Conservation (phyloP, 768 basidiomycete genomes). For the Tubosaeta sp. region DNA sequence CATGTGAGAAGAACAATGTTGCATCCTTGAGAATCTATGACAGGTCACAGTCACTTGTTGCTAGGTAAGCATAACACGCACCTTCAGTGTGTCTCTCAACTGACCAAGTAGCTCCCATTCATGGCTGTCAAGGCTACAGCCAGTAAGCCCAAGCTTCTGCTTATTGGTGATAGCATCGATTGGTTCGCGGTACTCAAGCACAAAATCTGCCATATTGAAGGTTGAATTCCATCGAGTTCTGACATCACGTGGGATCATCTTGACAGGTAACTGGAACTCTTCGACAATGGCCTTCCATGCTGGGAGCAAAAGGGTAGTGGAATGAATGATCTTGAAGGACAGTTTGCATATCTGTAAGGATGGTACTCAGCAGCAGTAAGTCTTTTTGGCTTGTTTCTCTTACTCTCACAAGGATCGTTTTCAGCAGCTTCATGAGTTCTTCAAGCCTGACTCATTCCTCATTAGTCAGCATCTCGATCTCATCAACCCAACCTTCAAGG, state of each 20-base stretch:
- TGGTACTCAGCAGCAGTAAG: neutral
- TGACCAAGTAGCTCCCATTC: constrained; percentile 32
- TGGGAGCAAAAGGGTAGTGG: constrained; percentile 15
- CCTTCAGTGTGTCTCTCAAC: too few relatives aligned
- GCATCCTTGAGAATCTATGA: neutral
- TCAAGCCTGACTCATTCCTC: constrained; percentile 13
- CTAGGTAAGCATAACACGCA: neutral
- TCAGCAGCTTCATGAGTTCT: neutral
- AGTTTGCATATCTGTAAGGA: constrained; percentile 6
- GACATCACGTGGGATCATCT: constrained; percentile 10
- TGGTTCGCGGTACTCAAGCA: neutral
- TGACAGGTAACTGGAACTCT: neutral
- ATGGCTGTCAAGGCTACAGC: neutral
- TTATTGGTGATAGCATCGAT: too few relatives aligned
- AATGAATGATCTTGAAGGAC: constrained; percentile 22
- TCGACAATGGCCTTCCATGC: constrained; percentile 11
- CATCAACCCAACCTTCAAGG: constrained; percentile 17
- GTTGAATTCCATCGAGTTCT: constrained; percentile 10
- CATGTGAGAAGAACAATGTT: neutral
- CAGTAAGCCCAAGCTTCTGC: too few relatives aligned
- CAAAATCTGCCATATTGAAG: constrained; percentile 17
- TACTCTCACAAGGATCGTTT: constrained; percentile 7
- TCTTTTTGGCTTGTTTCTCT: neutral
- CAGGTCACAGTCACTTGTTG: neutral
- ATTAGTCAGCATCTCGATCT: constrained; percentile 9